Conservation (phyloP, 495 filamentous ascomycete species). For the Talaromyces adpressus region DNA sequence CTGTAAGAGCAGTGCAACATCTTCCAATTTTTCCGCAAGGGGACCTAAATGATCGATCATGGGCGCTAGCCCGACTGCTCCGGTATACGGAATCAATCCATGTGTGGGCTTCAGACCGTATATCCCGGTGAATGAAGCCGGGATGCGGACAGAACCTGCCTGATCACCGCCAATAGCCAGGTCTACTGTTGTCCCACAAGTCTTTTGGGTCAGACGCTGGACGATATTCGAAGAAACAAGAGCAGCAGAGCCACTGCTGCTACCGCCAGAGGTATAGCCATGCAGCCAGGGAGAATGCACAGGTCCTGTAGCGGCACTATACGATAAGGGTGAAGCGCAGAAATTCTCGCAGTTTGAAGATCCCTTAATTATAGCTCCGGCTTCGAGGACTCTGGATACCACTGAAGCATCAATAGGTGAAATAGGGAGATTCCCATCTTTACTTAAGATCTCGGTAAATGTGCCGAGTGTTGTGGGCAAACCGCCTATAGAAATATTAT, state of each 20-base stretch:
- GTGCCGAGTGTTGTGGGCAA: conserved; percentile 27
- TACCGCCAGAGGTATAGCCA: conserved; percentile 49
- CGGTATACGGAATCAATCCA: conserved; percentile 46
- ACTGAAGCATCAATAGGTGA: conserved; percentile 35
- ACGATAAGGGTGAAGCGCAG: conserved; percentile 35
- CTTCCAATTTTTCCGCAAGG: conserved; percentile 40
- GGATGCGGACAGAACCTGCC: conserved; percentile 48
- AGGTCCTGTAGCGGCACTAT: conserved; percentile 41
- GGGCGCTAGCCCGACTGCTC: conserved; percentile 28
- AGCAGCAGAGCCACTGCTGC: conserved; percentile 48
- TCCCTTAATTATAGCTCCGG: conserved; percentile 34
- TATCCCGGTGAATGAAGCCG: conserved; percentile 38
- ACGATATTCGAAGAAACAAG: conserved; percentile 40
- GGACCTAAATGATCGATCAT: conserved; percentile 43
- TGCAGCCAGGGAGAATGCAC: conserved; percentile 42
- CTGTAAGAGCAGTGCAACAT: conserved; percentile 44
- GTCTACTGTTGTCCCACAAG: conserved; percentile 26
- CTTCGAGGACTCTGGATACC: conserved; percentile 39
- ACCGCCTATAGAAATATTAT: conserved; percentile 27
- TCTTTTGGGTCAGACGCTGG: conserved; percentile 25
- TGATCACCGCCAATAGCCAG: conserved; percentile 51
- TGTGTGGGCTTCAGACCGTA: conserved; percentile 39
- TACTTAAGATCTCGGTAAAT: conserved; percentile 18
- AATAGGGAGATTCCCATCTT: conserved; percentile 16
- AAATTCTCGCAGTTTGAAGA: conserved; percentile 42